phyloP scores from a whole-genome alignment of 1,284 basidiomycete genomes.

The Entoloma clypeatum region DNA sequence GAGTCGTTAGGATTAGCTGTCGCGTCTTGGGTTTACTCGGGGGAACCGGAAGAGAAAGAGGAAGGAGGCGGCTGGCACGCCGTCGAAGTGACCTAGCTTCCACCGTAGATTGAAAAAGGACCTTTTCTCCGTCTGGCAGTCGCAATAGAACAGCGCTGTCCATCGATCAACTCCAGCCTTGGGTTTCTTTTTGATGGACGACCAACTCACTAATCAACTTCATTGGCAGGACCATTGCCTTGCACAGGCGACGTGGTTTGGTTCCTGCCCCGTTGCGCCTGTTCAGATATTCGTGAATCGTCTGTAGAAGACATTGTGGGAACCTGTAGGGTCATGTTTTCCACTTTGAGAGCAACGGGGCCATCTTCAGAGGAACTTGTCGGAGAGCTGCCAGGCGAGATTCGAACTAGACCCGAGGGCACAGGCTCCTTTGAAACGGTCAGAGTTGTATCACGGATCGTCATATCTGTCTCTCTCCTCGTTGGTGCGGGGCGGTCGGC shows the following conservation, averaged over 20 bases:
- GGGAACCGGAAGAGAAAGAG: conserved; percentile 48
- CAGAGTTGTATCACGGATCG: conserved; percentile 10
- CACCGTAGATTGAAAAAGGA: conserved; percentile 50
- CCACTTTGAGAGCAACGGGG: conserved; percentile 34
- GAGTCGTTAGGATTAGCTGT: conserved; percentile 56
- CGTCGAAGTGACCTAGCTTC: conserved; percentile 53
- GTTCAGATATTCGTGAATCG: too few species aligned
- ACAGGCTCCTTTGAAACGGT: not conserved
- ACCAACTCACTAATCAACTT: conserved; percentile 35
- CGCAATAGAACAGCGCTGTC: conserved; percentile 40
- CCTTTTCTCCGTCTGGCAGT: conserved; percentile 39
- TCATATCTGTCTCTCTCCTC: conserved; percentile 17
- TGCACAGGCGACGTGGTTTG: conserved; percentile 55
- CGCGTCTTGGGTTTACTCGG: conserved; percentile 51
- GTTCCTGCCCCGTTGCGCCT: conserved; percentile 53
- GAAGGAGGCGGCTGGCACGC: conserved; percentile 58
- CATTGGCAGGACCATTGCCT: conserved; percentile 38
- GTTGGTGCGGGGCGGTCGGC: conserved; percentile 16
- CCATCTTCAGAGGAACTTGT: conserved; percentile 52
- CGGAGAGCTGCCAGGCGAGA: conserved; percentile 24
- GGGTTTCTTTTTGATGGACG: too few species aligned
- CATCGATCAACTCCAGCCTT: too few species aligned
- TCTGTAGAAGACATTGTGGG: conserved; percentile 11
- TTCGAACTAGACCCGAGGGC: conserved; percentile 4
- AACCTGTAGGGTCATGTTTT: conserved; percentile 26